Percentiles rank a stretch among this genome's conserved stretches.
Evolutionary conservation across 257 asterid genomes (phyloP).

Genomic region (Lithospermum erythrorhizon): DNA sequence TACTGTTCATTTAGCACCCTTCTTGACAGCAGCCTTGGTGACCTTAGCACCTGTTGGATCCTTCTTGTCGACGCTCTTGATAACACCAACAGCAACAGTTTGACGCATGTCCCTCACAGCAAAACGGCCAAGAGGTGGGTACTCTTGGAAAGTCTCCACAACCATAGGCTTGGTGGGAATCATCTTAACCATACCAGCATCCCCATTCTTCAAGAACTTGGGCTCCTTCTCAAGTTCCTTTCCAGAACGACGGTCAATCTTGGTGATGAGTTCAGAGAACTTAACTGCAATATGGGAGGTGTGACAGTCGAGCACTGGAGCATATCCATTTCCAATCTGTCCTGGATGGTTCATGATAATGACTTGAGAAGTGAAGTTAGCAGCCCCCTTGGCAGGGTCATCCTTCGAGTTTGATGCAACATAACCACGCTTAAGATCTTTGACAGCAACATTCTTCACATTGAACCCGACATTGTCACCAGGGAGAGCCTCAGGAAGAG

Average conservation of each 20-base stretch:
- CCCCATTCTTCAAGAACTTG: slow-evolving; percentile 59
- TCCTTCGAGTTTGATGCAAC: slow-evolving; percentile 63
- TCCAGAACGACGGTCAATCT: slow-evolving; percentile 43
- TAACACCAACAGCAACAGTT: slow-evolving; percentile 69
- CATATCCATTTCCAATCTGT: slow-evolving; percentile 56
- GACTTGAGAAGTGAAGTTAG: slow-evolving; percentile 48
- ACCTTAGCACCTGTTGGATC: slow-evolving; percentile 65
- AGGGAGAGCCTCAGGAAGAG: slow-evolving; percentile 34
- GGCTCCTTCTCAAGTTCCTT: slow-evolving; percentile 65
- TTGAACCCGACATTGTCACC: slow-evolving; percentile 49
- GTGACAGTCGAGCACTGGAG: slow-evolving; percentile 60
- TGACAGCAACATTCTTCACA: slow-evolving; percentile 53
- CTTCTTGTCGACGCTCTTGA: slow-evolving; percentile 63
- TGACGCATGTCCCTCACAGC: slow-evolving; percentile 77
- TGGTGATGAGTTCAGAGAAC: slow-evolving; percentile 43
- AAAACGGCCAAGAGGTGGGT: slow-evolving; percentile 55
- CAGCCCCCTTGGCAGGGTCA: slow-evolving; percentile 48
- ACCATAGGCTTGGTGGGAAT: slow-evolving; percentile 52
- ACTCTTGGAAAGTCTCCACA: slow-evolving; percentile 31
- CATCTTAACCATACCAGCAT: slow-evolving; percentile 42
- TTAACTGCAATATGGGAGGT: slow-evolving; percentile 60
- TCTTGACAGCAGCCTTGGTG: slow-evolving; percentile 75
- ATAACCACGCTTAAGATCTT: slow-evolving; percentile 52
- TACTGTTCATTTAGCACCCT: slow-evolving; percentile 51
- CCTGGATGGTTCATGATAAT: slow-evolving; percentile 76